Evolutionary conservation across 176 grass and related monocot species (phyloP), one percentile per base, ranked within the genome.

Genomic region (Avena eriantha): DNA sequence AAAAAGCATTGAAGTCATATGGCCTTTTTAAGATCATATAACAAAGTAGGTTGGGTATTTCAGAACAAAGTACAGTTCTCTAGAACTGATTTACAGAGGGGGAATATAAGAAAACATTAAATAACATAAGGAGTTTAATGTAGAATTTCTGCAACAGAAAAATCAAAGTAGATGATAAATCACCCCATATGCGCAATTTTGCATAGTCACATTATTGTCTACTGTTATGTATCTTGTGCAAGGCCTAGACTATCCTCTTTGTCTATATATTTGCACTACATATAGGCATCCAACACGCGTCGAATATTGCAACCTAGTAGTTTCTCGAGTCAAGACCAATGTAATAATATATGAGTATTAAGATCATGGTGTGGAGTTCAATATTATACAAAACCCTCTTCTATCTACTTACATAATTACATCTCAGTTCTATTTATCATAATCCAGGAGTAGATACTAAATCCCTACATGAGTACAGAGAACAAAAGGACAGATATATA

Each of bases 31-130:
- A 61, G 76, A 95, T 77, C 43, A 73, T 81, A 47, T 91, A 95
- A 33, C 87, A 93, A 48, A 43, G 85, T 91, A 95, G 29, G 95
- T 91, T 73, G 90, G 87, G 78, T 95, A 91, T 91, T 98, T 98
- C 86, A 95, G 77, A 78, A 95, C 91, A 83, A 86, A 91, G 90
- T 80, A 93, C 73, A 88, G 93, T 93, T 84, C 91, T 93, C 78
- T 83, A 89, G 66, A 91, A 85, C 95, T 98, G 67, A 86, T 73
- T 85, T 77, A 60, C 23, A 45, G 76, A 77, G 21, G 58, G 74
- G 61, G 17, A 10, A 69, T 16, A 69, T 69, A 69, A 6, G 33
- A 18, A 69, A 36, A 69, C 18, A 8, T 19, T 36, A 19, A 15
- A 69, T 41, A 69, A 75, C 80, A 10, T 59, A 85, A 81, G 18